These are phyloP conservation scores for Kalmanozyma brasiliensis DNA, from an alignment of 1,284 basidiomycete species.

Conservation along the genomic window DNA sequence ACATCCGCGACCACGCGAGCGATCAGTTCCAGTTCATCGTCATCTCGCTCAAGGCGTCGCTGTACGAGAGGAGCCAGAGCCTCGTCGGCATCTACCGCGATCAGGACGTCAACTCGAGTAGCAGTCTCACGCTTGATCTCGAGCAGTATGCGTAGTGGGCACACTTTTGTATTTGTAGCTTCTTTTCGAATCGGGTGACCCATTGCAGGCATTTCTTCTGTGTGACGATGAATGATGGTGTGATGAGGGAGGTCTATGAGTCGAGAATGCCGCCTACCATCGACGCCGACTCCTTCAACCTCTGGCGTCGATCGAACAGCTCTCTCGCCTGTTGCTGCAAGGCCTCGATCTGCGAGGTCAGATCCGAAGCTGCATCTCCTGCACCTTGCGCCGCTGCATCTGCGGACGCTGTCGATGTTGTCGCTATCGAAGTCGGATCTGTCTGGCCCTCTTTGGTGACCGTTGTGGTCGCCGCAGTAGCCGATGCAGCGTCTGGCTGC, in stretches of 20 bases:
- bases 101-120: conserved; percentile 89
- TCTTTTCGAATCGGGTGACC: background rate
- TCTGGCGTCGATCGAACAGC: conserved; percentile 30
- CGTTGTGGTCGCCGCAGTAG: background rate
- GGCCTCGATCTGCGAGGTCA: conserved; percentile 4
- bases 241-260: conserved; percentile 5
- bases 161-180: background rate
- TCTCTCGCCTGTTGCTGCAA: conserved; percentile 32
- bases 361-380: too few species aligned
- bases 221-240: too few species aligned
- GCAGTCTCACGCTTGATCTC: conserved; percentile 87
- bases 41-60: conserved; percentile 82
- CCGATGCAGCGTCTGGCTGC: background rate
- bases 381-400: background rate
- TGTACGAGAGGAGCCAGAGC: conserved; percentile 90
- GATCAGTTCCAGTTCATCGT: conserved; percentile 92
- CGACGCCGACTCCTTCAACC: conserved; percentile 31
- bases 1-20: conserved; percentile 64
- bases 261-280: conserved; percentile 39
- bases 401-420: background rate
- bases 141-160: conserved; percentile 59
- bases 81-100: conserved; percentile 93
- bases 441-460: background rate
- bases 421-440: background rate
- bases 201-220: too few species aligned